Percentiles rank a stretch among this genome's conserved stretches.
Evolutionary conservation across 169 alveolate species (phyloP).

Genomic region (Eimeria tenella): DNA sequence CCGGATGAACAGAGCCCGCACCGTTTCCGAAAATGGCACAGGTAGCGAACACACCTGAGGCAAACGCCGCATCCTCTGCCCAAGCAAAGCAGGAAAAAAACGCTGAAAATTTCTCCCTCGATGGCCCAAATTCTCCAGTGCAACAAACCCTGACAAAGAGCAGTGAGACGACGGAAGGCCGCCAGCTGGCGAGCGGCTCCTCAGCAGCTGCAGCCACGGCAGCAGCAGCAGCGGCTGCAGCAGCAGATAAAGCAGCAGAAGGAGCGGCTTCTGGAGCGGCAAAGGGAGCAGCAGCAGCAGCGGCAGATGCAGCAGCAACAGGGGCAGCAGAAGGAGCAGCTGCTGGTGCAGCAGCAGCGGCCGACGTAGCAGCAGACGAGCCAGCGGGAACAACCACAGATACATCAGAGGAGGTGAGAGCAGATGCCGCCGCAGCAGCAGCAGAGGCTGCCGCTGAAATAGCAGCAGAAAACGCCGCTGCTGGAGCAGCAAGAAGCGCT

Average conservation of each 20-base stretch:
- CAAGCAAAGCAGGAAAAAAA: neutral
- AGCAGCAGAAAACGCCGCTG: no score
- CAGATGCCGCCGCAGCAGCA: no score
- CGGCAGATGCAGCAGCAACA: no score
- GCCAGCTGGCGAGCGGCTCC: neutral
- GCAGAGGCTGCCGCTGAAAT: no score
- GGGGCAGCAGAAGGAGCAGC: no score
- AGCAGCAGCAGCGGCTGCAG: slow-evolving; percentile 11
- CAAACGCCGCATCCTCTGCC: neutral
- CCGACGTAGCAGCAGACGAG: no score
- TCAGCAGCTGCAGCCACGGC: neutral
- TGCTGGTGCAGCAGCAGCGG: no score
- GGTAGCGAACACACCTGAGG: neutral
- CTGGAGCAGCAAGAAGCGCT: no score
- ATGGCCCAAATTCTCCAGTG: neutral
- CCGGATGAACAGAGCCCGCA: neutral
- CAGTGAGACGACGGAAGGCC: neutral
- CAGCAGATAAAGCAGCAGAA: neutral
- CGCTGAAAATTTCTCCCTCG: neutral
- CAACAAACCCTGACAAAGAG: neutral
- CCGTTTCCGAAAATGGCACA: neutral
- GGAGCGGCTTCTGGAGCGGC: neutral
- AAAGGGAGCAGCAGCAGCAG: no score
- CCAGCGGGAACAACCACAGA: neutral
- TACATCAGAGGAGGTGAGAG: no score